Evolutionary conservation across 441 rosid species (phyloP), one percentile per base, ranked within the genome.

Genomic region (Hypseocharis bilobata): DNA sequence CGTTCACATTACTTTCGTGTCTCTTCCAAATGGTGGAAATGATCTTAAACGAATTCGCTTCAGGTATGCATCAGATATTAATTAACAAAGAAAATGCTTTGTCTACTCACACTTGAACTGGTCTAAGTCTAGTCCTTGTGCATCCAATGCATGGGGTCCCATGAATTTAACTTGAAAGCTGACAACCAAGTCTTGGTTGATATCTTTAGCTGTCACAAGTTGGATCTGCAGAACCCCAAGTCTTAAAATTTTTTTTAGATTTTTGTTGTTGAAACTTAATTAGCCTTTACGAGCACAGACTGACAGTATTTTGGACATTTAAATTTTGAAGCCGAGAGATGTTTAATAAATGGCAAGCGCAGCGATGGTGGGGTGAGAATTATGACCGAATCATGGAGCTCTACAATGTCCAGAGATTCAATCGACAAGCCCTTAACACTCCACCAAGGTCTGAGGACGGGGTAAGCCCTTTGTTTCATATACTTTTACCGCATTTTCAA

Each of bases 301-400:
- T 82, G 72, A 78, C 63, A 25, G 28, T 69, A 0, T 65, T 69
- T 44, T n/a, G 5, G 62, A 64, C 62, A 30, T 71, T 70, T 74
- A 26, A 56, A 65, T 52, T 74, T 69, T 75, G 78, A 78, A 92
- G 99, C 83, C 95, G 96, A 3, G 97, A 93, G 78, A 88, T 91
- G 88, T 94, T 94, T 26, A 80, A 94, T 70, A 94, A 94, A 68
- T 94, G 94, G 96, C 94, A 94, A 81, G 99, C 99, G 0, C 99
- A 94, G 79, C 70, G 85, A 62, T 94, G 99, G 99, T 94, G 99
- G 99, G 96, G 89, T 14, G 96, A 94, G 81, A 94, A 94, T 61
- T 91, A 82, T 6, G 99, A 91, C 56, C 80, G 96, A 68, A 89
- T 94, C 76, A 88, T 89, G 86, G 99, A 91, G 82, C 96, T 94